Conservation (phyloP, 2,329 filamentous ascomycete species). For the Rhexocercosporidium sp. region DNA sequence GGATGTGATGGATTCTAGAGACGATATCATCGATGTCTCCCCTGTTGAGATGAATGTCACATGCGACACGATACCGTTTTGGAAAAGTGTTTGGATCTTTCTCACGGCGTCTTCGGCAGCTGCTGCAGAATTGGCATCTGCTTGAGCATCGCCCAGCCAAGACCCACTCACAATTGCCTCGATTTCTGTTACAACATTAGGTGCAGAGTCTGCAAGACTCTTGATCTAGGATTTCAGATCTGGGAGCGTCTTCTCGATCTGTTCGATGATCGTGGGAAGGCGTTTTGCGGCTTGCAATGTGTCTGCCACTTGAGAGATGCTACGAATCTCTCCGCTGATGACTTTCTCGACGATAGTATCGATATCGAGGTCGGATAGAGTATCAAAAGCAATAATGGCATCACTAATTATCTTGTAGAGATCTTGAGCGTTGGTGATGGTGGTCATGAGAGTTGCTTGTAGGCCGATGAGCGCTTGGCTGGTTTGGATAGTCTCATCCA, state of each 20-base stretch:
- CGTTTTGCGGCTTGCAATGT: not conserved
- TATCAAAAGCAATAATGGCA: not conserved
- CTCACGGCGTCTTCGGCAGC: not conserved
- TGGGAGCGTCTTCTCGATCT: not conserved
- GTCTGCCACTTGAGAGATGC: not conserved
- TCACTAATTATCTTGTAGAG: not conserved
- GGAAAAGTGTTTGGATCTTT: not conserved
- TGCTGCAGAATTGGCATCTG: not conserved
- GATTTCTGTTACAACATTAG: not conserved
- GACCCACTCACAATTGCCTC: not conserved
- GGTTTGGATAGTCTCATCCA: not conserved
- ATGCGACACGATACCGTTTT: not conserved
- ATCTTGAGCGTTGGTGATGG: not conserved
- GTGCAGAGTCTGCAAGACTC: not conserved
- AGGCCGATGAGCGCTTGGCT: not conserved
- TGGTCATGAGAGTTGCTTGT: not conserved
- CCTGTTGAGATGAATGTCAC: not conserved
- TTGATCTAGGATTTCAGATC: not conserved
- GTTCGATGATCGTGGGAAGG: not conserved
- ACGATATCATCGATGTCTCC: not conserved
- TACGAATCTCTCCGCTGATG: not conserved
- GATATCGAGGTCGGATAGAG: not conserved
- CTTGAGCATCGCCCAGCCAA: not conserved
- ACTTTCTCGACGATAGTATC: conserved; percentile 3
- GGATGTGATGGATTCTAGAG: not conserved